phyloP scores from a whole-genome alignment of 805 yeast species.

The Suhomyces prunicola region DNA sequence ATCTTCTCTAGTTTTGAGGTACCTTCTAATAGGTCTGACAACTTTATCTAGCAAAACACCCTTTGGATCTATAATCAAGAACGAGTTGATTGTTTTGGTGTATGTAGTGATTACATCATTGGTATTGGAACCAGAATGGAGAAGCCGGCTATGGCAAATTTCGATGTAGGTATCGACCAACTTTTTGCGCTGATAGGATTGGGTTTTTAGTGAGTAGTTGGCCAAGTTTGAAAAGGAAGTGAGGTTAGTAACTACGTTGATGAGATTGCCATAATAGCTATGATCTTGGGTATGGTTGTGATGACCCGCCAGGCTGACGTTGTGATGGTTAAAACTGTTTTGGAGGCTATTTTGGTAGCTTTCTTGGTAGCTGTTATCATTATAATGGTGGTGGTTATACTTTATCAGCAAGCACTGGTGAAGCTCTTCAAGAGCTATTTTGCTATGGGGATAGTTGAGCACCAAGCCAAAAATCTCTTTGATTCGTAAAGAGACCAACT shows the following conservation, averaged over 20 bases:
- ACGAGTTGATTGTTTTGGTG: slow-evolving; percentile 67
- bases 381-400: slow-evolving; percentile 8
- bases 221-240: slow-evolving; percentile 13
- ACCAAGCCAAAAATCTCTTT: slow-evolving; percentile 61
- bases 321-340: neutral
- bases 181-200: slow-evolving; percentile 45
- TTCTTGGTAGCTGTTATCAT: neutral
- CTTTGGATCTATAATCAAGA: slow-evolving; percentile 76
- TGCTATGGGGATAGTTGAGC: slow-evolving; percentile 48
- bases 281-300: neutral
- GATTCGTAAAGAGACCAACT: slow-evolving; percentile 47
- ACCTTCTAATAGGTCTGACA: slow-evolving; percentile 68
- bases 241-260: slow-evolving; percentile 2
- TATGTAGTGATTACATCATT: slow-evolving; percentile 66
- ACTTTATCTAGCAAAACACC: slow-evolving; percentile 81
- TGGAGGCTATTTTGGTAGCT: neutral
- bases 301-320: neutral
- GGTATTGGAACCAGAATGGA: slow-evolving; percentile 83
- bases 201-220: slow-evolving; percentile 18
- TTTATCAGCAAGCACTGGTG: slow-evolving; percentile 45
- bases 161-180: slow-evolving; percentile 51
- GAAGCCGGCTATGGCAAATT: slow-evolving; percentile 43
- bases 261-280: neutral
- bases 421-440: slow-evolving; percentile 55
- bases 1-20: slow-evolving; percentile 71